Percentiles rank a stretch among this genome's conserved stretches.
phyloP scores from a whole-genome alignment of 129 eudicot genomes.

The Escallonia rubra region DNA sequence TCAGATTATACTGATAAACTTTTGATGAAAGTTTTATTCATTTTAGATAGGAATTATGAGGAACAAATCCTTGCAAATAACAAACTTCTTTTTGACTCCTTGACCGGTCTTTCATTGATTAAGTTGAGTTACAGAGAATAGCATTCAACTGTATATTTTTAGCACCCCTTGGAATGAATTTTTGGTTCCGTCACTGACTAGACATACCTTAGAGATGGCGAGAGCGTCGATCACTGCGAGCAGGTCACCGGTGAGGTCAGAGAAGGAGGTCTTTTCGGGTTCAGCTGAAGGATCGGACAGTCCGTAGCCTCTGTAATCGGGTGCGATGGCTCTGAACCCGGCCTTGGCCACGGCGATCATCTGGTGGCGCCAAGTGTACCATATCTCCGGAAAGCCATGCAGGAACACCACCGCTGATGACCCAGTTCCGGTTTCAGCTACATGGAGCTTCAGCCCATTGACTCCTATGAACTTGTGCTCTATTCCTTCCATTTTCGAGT shows the following conservation, averaged over 20 bases:
- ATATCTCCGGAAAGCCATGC: conserved; percentile 16
- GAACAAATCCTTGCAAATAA: too few relatives aligned
- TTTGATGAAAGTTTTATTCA: too few relatives aligned
- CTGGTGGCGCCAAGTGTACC: conserved; percentile 20
- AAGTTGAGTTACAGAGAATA: too few relatives aligned
- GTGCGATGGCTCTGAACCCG: conserved; percentile 13
- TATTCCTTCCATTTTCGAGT: conserved; percentile 7
- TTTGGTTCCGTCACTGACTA: too few relatives aligned
- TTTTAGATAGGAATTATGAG: too few relatives aligned
- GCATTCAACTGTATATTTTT: too few relatives aligned
- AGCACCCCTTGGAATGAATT: too few relatives aligned
- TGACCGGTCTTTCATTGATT: too few relatives aligned
- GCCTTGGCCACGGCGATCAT: conserved; percentile 9
- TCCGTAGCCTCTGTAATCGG: conserved; percentile 14
- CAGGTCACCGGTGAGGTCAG: conserved; percentile 33
- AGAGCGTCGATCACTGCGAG: conserved; percentile 24
- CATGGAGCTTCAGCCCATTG: conserved; percentile 12
- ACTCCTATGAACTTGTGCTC: conserved; percentile 13
- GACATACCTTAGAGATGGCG: conserved; percentile 32
- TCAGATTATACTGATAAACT: too few relatives aligned
- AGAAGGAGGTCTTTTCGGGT: conserved; percentile 27
- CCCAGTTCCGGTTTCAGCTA: conserved; percentile 10
- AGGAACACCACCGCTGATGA: conserved; percentile 5
- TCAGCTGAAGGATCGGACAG: conserved; percentile 14
- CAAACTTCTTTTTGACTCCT: too few relatives aligned